Conservation (phyloP, 2,329 filamentous ascomycete genomes). For the Chrysoporthe puriensis region DNA sequence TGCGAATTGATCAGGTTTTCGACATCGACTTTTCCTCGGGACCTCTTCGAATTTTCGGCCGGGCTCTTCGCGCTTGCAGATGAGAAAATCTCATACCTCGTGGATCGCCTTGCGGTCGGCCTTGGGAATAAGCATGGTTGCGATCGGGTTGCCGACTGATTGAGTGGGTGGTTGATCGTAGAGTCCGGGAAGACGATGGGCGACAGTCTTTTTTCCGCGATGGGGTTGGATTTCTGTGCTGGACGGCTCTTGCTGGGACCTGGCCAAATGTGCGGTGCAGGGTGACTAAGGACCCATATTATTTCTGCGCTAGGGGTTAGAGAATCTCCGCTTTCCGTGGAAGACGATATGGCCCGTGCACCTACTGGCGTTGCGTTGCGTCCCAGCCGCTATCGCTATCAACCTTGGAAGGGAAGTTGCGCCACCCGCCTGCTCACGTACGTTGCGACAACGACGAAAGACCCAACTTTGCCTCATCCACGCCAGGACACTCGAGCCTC, state of each 20-base stretch:
- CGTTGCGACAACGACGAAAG: constrained; percentile 5
- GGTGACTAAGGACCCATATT: constrained; percentile 13
- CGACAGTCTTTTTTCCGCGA: constrained; percentile 26
- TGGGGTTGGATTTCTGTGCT: constrained; percentile 25
- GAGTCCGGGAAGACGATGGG: constrained; percentile 35
- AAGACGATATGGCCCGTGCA: constrained; percentile 2
- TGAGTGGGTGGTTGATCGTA: constrained; percentile 51
- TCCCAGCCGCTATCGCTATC: constrained; percentile 11
- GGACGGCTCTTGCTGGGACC: constrained; percentile 8
- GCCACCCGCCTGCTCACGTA: neutral
- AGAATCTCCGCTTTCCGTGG: constrained; percentile 17
- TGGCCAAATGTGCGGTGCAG: constrained; percentile 29
- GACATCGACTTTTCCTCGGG: constrained; percentile 19
- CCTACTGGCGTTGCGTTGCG: too few relatives aligned
- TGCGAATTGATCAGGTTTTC: constrained; percentile 7
- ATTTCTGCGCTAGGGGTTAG: constrained; percentile 14
- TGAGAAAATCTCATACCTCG: constrained; percentile 56
- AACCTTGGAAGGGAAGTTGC: neutral
- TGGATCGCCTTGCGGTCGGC: constrained; percentile 99
- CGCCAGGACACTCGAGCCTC: neutral
- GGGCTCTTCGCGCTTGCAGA: constrained; percentile 9
- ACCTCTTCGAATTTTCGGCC: constrained; percentile 22
- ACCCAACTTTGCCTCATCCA: neutral
- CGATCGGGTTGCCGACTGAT: constrained; percentile 52
- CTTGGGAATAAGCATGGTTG: constrained; percentile 97